Conservation (phyloP, 768 basidiomycete species). For the Tulasnella sp. region DNA sequence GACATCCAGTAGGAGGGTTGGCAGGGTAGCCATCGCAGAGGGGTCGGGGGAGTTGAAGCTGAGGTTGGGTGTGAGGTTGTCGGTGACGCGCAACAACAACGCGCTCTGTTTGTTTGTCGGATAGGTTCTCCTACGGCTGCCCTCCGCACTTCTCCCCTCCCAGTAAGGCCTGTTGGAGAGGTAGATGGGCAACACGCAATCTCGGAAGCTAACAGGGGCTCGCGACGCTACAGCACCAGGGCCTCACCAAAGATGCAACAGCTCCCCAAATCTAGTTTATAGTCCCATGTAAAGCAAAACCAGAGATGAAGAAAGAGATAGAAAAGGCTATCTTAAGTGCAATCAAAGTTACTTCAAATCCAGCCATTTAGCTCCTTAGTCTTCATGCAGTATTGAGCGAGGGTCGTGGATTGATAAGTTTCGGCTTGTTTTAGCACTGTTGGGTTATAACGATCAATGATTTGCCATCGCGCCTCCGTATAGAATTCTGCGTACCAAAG, state of each 20-base stretch:
- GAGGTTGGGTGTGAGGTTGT: background rate
- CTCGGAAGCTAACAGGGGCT: no score
- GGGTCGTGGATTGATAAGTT: background rate
- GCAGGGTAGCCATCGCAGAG: slow-evolving; percentile 30
- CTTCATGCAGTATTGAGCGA: background rate
- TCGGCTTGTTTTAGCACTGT: background rate
- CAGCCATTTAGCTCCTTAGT: background rate
- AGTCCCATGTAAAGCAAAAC: no score
- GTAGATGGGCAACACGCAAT: no score
- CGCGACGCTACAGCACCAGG: no score
- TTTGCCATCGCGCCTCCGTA: background rate
- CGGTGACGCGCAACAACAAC: background rate
- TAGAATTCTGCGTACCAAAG: background rate
- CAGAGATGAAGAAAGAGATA: background rate
- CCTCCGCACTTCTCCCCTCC: no score
- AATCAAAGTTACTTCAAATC: background rate
- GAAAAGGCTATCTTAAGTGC: background rate
- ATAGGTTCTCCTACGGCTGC: no score
- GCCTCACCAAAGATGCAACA: no score
- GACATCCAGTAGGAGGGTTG: slow-evolving; percentile 43
- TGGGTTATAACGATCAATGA: background rate
- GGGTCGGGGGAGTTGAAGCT: background rate
- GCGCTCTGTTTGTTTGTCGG: slow-evolving; percentile 14
- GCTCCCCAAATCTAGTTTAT: no score
- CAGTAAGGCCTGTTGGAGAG: no score